Conservation (phyloP, 495 filamentous ascomycete species). For the Beverwykella pulmonaria region DNA sequence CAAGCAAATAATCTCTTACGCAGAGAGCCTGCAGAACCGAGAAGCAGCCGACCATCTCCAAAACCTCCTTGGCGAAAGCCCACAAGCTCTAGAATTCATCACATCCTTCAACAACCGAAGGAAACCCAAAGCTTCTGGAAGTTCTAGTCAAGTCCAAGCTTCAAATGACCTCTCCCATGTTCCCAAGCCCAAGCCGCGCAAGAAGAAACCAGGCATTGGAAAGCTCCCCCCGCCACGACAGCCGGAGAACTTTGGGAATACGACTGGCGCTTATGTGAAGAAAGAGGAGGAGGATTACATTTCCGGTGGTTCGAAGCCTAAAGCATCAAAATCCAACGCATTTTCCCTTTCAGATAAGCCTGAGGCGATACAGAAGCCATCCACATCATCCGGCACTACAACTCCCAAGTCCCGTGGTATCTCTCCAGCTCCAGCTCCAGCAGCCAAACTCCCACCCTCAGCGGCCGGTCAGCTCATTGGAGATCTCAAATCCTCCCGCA, state of each 20-base stretch:
- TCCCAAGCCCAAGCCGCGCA: slow-evolving; percentile 47
- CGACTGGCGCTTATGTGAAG: slow-evolving; percentile 63
- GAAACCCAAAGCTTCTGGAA: slow-evolving; percentile 43
- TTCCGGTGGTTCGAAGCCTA: slow-evolving; percentile 46
- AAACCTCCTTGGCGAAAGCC: slow-evolving; percentile 83
- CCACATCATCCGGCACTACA: slow-evolving; percentile 19
- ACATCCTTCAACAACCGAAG: slow-evolving; percentile 82
- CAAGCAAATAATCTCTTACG: slow-evolving; percentile 78
- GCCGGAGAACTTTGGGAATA: slow-evolving; percentile 62
- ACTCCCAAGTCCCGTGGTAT: slow-evolving; percentile 27
- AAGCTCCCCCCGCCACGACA: slow-evolving; percentile 62
- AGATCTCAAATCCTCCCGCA: slow-evolving; percentile 63
- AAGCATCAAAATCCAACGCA: slow-evolving; percentile 39
- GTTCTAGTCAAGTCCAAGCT: slow-evolving; percentile 36
- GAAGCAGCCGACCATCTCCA: slow-evolving; percentile 82
- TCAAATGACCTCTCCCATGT: slow-evolving; percentile 41
- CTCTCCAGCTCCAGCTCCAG: slow-evolving; percentile 13
- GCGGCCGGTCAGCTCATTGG: slow-evolving; percentile 76
- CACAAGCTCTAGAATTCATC: slow-evolving; percentile 87
- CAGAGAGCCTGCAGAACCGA: slow-evolving; percentile 68
- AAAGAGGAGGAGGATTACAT: slow-evolving; percentile 67
- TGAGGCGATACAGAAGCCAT: slow-evolving; percentile 48
- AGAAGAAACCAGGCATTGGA: slow-evolving; percentile 63
- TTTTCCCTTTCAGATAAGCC: slow-evolving; percentile 48
- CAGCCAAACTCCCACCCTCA: slow-evolving; percentile 64